phyloP scores from a whole-genome alignment of 139 green algal species.

The Coelastrella sp. region DNA sequence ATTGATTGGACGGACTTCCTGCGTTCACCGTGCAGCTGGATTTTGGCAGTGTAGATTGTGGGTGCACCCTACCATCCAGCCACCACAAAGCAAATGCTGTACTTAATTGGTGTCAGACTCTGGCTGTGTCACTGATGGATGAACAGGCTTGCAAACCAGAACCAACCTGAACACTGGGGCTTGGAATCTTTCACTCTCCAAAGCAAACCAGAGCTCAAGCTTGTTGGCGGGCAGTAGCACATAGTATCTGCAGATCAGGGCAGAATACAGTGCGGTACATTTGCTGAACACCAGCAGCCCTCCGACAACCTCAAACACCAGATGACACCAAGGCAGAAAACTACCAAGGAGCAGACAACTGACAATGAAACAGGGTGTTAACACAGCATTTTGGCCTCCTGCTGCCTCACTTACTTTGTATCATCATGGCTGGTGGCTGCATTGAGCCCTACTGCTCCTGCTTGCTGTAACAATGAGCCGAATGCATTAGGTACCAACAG shows the following conservation, averaged over 20 bases:
- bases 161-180: slow-evolving; percentile 49
- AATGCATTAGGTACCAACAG: slow-evolving; percentile 85
- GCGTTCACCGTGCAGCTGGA: too few relatives aligned
- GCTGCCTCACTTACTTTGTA: slow-evolving; percentile 78
- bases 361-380: too few relatives aligned
- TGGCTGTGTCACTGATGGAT: background rate
- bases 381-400: too few relatives aligned
- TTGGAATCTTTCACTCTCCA: slow-evolving; percentile 89
- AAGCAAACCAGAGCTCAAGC: slow-evolving; percentile 92
- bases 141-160: too few relatives aligned
- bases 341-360: too few relatives aligned
- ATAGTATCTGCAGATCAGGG: slow-evolving; percentile 59
- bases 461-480: slow-evolving; percentile 56
- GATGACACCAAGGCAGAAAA: too few relatives aligned
- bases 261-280: too few relatives aligned
- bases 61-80: background rate
- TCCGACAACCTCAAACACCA: too few relatives aligned
- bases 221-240: slow-evolving; percentile 76
- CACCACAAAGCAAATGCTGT: background rate
- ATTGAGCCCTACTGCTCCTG: slow-evolving; percentile 90
- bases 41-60: too few relatives aligned
- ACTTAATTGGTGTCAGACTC: too few relatives aligned
- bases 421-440: slow-evolving; percentile 87
- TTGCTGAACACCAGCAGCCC: too few relatives aligned
- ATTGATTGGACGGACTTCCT: too few relatives aligned